These are phyloP conservation scores for Iris pallida DNA, from an alignment of 116 monocot genomes.

Conservation along the genomic window DNA sequence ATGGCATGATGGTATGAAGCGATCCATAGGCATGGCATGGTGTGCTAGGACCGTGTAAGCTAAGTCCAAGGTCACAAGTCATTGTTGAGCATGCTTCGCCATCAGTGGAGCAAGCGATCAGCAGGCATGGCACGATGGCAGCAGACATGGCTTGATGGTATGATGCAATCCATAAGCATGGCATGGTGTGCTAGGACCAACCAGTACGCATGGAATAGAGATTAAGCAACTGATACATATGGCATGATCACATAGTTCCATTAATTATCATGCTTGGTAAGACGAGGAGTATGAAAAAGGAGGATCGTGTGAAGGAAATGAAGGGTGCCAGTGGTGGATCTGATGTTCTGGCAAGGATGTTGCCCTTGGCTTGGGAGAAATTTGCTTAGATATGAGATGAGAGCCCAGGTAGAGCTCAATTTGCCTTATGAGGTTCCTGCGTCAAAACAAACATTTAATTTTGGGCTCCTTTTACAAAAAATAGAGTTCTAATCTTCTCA, in stretches of 20 bases:
- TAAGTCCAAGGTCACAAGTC: constrained; percentile 55
- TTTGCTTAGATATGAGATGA: constrained; percentile 39
- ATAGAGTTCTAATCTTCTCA: not conserved
- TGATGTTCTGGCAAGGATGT: constrained; percentile 57
- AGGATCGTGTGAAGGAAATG: constrained; percentile 51
- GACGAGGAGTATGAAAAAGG: constrained; percentile 18
- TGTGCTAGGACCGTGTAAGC: not conserved
- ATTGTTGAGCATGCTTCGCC: constrained; percentile 46
- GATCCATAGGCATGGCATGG: too few relatives aligned
- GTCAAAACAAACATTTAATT: constrained; percentile 92
- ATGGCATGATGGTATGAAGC: not conserved
- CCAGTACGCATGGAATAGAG: too few relatives aligned
- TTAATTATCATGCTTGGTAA: constrained; percentile 9
- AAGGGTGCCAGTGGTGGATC: constrained; percentile 50
- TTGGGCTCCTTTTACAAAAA: not conserved
- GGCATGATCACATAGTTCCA: not conserved
- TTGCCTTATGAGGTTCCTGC: constrained; percentile 73
- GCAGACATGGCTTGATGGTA: constrained; percentile 6
- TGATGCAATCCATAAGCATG: not conserved
- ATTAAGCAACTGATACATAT: too few relatives aligned
- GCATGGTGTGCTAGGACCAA: not conserved
- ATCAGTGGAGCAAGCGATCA: not conserved
- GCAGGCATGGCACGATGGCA: not conserved
- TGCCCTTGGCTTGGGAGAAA: constrained; percentile 46
- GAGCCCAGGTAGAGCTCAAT: constrained; percentile 61